These are phyloP conservation scores for Diaporthe velutina DNA, from an alignment of 2,329 filamentous ascomycete species.

Conservation along the genomic window DNA sequence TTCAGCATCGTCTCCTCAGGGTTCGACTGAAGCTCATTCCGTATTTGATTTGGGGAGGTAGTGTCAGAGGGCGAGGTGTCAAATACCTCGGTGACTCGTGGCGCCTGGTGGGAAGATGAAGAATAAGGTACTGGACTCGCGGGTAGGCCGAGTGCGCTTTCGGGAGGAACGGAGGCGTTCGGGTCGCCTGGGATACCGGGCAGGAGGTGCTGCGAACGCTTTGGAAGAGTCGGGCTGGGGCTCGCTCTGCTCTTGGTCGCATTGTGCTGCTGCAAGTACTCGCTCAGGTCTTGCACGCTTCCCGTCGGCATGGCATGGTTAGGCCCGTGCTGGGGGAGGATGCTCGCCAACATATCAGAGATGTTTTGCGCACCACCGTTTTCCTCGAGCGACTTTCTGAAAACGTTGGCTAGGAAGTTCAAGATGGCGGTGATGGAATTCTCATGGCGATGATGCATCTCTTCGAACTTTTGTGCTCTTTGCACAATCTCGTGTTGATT, in stretches of 20 bases:
- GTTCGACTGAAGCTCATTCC: conserved; percentile 68
- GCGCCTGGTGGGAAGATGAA: conserved; percentile 52
- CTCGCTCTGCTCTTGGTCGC: conserved; percentile 51
- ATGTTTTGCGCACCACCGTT: conserved; percentile 82
- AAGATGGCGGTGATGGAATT: conserved; percentile 99
- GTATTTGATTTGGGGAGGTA: conserved; percentile 61
- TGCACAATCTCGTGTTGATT: conserved; percentile 91
- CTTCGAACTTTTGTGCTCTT: conserved; percentile 90
- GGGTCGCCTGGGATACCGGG: conserved; percentile 63
- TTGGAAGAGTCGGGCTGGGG: conserved; percentile 56
- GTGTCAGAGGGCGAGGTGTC: conserved; percentile 64
- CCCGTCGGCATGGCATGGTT: conserved; percentile 59
- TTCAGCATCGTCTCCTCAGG: conserved; percentile 74
- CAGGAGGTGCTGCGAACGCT: conserved; percentile 66
- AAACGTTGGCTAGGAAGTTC: conserved; percentile 96
- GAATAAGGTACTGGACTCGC: conserved; percentile 45
- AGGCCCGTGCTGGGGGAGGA: conserved; percentile 70
- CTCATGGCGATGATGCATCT: conserved; percentile 94
- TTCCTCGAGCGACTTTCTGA: conserved; percentile 91
- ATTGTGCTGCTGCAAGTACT: conserved; percentile 64
- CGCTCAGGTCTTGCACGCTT: conserved; percentile 72
- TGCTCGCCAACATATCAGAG: conserved; percentile 84
- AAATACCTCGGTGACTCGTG: conserved; percentile 71
- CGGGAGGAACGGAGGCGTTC: conserved; percentile 46
- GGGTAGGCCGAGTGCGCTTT: conserved; percentile 48